Evolutionary conservation across 1,284 basidiomycete species (phyloP).

Genomic region (Trametes polyzona): DNA sequence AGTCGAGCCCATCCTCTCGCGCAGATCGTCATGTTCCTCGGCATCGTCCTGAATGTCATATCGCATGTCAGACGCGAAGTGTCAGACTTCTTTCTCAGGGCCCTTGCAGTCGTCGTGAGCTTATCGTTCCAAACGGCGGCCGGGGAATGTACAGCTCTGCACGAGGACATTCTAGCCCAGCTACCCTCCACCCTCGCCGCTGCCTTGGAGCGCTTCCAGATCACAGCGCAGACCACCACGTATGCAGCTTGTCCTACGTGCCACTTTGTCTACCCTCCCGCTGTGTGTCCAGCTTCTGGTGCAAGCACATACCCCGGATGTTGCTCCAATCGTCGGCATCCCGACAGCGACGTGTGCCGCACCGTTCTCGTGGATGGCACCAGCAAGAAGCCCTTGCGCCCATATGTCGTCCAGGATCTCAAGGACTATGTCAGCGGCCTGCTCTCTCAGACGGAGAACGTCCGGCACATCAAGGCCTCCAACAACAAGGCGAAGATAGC

Average conservation of each 20-base stretch:
- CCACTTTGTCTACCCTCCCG: not conserved
- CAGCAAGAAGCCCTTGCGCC: not conserved
- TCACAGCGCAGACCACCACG: not conserved
- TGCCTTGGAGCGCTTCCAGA: slow-evolving; percentile 2
- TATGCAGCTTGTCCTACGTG: slow-evolving; percentile 2
- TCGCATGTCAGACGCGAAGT: not conserved
- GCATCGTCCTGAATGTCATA: slow-evolving; percentile 4
- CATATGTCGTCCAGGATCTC: slow-evolving; percentile 5
- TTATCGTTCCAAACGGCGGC: not conserved
- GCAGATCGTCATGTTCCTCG: slow-evolving; percentile 6
- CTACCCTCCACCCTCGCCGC: not conserved
- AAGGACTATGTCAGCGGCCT: slow-evolving; percentile 3
- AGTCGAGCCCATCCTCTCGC: not conserved
- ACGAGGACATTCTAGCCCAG: not conserved
- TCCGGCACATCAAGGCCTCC: not conserved
- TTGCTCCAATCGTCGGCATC: not conserved
- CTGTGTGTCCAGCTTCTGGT: not conserved
- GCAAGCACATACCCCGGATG: not conserved
- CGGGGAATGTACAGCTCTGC: not conserved
- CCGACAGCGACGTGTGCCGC: not conserved
- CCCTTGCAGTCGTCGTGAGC: not conserved
- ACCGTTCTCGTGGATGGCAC: not conserved
- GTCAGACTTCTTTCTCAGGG: slow-evolving; percentile 1
- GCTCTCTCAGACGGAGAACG: not conserved
- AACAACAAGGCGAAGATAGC: no score